phyloP scores from a whole-genome alignment of 257 asterid genomes.

The Eustoma russellianum region DNA sequence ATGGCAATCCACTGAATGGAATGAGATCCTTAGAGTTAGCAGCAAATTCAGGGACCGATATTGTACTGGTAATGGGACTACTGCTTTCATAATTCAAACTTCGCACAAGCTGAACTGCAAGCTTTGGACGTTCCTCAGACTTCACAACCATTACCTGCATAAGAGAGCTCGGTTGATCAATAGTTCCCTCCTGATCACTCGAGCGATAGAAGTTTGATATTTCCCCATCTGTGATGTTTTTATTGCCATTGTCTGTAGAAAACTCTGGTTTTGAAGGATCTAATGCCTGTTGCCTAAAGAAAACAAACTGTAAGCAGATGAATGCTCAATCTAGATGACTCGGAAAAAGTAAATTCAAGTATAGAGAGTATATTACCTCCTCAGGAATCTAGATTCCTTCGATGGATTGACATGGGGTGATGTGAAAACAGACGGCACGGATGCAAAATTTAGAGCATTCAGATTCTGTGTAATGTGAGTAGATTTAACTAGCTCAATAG shows the following conservation, averaged over 20 bases:
- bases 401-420: constrained; percentile 68
- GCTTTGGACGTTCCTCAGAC: constrained; percentile 46
- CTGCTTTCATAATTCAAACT: constrained; percentile 27
- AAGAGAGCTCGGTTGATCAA: constrained; percentile 24
- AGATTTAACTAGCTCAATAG: constrained; percentile 70
- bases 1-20: constrained; percentile 21
- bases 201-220: constrained; percentile 15
- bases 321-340: background rate
- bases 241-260: constrained; percentile 38
- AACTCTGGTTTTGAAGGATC: constrained; percentile 94
- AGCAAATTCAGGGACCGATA: constrained; percentile 21
- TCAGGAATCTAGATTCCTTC: constrained; percentile 61
- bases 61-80: constrained; percentile 25
- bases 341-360: background rate
- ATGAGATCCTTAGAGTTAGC: constrained; percentile 28
- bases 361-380: constrained; percentile 44
- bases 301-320: constrained; percentile 1
- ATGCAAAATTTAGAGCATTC: constrained; percentile 59
- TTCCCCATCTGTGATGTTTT: constrained; percentile 14
- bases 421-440: constrained; percentile 74
- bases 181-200: constrained; percentile 27
- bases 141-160: constrained; percentile 26
- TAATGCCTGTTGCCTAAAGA: constrained; percentile 61
- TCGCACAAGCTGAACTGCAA: constrained; percentile 32
- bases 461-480: constrained; percentile 59